Conservation (phyloP, 768 basidiomycete genomes). For the Hemileccinum rubropunctum region DNA sequence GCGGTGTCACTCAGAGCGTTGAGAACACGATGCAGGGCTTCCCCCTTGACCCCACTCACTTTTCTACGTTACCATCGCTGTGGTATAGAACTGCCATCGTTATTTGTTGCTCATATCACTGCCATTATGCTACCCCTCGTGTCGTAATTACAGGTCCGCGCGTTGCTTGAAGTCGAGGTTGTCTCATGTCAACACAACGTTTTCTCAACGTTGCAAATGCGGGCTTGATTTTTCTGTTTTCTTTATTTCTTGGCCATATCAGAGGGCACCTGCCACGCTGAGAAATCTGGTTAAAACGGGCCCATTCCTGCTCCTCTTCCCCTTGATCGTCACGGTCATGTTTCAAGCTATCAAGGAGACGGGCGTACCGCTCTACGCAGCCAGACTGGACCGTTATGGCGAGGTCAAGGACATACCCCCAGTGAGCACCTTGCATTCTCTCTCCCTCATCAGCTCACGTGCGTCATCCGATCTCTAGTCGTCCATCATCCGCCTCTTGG, state of each 20-base stretch:
- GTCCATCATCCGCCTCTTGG: conserved; percentile 29
- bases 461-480: conserved; percentile 18
- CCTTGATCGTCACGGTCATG: conserved; percentile 13
- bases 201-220: conserved; percentile 29
- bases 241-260: conserved; percentile 1
- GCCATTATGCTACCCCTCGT: not conserved
- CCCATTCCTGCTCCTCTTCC: not conserved
- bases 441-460: not conserved
- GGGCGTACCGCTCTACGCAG: conserved; percentile 21
- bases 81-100: too few relatives aligned
- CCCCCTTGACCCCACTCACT: conserved; percentile 24
- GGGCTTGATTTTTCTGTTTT: conserved; percentile 4
- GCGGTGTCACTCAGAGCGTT: conserved; percentile 5
- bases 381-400: conserved; percentile 26
- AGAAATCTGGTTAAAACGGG: conserved; percentile 10
- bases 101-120: too few relatives aligned
- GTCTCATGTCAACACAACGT: conserved; percentile 26
- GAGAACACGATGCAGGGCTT: conserved; percentile 12
- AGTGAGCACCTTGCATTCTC: conserved; percentile 15
- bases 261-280: too few relatives aligned
- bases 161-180: too few relatives aligned
- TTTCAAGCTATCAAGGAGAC: conserved; percentile 22
- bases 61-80: not conserved
- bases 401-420: conserved; percentile 30
- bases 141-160: conserved; percentile 11